Base-by-base conservation (phyloP, 306 rosid species). In the Gillenia trifoliata region DNA sequence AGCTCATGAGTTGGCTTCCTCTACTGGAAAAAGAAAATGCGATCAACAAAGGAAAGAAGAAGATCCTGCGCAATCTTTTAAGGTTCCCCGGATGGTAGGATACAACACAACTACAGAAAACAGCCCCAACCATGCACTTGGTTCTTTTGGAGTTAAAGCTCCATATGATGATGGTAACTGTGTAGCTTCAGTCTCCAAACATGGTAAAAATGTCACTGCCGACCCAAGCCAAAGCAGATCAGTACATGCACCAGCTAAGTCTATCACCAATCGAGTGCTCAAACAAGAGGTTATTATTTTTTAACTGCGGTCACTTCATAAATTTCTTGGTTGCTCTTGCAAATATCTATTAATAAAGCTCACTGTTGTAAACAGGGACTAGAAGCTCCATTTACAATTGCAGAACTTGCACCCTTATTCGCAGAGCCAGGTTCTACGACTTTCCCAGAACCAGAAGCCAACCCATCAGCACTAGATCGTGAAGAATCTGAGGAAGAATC, bases 231-330 rank as follows among this genome's bases (percentile, higher is more conserved):
- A 75, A 22, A 66, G 79, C 81, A 83, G 83, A 80, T 71, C 71
- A 41, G 84, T 63, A 50, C 73, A 76, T 72, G 78, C 84, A 59
- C 77, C 77, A 72, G 66, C 73, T 77, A 81, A 78, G 79, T 77
- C 78, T 64, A 34, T 79, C 64, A 72, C 80, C 70, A 78, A 79
- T 67, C 80, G 80, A 61, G 75, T 30, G 75, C 71, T 72, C 26
- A 79, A 81, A 65, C 85, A 84, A 79, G 83, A 90, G 97, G 93
- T 92, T 81, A 59, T 64, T 70, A 65, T 34, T 61, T 38, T 83
- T 71, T 66, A 49, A 57, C 66, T 65, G 72, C 16, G 3, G 55
- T 72, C 80, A 59, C 71, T 75, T 74, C 28, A 49, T 47, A 60
- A 26, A 40, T 19, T 71, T 38, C 28, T 36, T 75, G 43, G n/a